Base-by-base conservation (phyloP, 2,329 filamentous ascomycete species). In the Colletotrichum phormii region DNA sequence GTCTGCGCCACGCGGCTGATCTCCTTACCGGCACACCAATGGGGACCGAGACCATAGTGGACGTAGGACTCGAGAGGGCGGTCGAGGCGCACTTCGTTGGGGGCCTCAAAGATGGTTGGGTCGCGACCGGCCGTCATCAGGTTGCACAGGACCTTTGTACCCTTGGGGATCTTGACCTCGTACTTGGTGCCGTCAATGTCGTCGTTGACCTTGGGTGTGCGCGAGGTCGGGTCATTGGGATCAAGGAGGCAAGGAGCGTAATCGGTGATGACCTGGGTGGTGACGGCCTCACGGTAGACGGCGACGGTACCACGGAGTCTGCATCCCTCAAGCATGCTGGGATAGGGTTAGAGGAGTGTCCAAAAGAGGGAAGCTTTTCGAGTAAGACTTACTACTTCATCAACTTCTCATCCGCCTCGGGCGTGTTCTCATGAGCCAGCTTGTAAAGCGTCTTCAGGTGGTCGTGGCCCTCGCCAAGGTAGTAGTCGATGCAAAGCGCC, bases 401-500 rank as follows among this genome's bases (percentile, higher is more conserved):
- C 67, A 81, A 62, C 46, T 55, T 83, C 31, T 90, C 84, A 73
- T 91, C 88, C 0, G 89, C 85, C 73, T 88, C 86, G 6, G 81
- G 75, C 3, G 84, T 87, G 68, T 88, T 80, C 58, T 85, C 77
- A 60, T 85, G 83, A 42, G 89, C 85, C 7, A 90, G 82, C 15
- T 82, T 81, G 74, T 88, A 84, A 75, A 92, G 86, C 64, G 87
- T 85, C 0, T 86, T 81, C 1, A 90, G 81, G 74, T 91, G 83
- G 42, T 82, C 69, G 74, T 82, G 81, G 76, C 87, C 85, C 71
- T 87, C 80, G 87, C 80, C 83, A 11, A 91, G 84, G 77, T 90
- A 92, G 80, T 87, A 91, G 76, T 92, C 89, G 61, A 92, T 80
- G 51, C 88, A 84, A 79, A 91, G 87, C 1, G 87, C 84, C 76